phyloP scores from a whole-genome alignment of 106 monocot species.

The Acorus calamus region DNA sequence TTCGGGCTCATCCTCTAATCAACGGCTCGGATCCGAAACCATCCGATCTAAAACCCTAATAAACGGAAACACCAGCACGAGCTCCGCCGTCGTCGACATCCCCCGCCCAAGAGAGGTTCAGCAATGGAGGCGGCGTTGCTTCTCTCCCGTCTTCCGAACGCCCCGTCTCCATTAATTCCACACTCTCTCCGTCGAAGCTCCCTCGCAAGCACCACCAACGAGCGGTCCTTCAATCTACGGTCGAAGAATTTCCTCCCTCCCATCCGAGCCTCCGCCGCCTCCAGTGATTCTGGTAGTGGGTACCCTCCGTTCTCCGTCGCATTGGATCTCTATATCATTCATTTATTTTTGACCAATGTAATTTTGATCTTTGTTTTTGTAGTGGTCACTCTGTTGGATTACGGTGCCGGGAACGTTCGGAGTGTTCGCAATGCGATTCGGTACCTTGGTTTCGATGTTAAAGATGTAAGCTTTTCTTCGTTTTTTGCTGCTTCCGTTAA shows the following conservation, averaged over 20 bases:
- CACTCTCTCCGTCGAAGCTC: neutral
- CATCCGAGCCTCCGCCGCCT: neutral
- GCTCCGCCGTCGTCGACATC: no score
- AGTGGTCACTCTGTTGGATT: slow-evolving; percentile 83
- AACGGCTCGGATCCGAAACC: no score
- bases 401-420: slow-evolving; percentile 87
- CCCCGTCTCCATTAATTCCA: neutral
- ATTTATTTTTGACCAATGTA: no score
- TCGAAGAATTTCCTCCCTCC: neutral
- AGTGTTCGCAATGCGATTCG: slow-evolving; percentile 81
- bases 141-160: neutral
- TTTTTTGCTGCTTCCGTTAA: neutral
- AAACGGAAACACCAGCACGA: no score
- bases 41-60: no score
- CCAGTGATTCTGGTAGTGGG: neutral
- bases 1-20: no score
- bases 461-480: slow-evolving; percentile 37
- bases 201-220: neutral
- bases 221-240: neutral
- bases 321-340: no score
- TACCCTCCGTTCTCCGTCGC: neutral
- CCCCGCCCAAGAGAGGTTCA: no score
- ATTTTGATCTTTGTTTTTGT: neutral
- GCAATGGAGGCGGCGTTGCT: slow-evolving; percentile 1
- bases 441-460: slow-evolving; percentile 70